Base-by-base conservation (phyloP, 495 filamentous ascomycete species). In the Thermothielavioides terrestris region DNA sequence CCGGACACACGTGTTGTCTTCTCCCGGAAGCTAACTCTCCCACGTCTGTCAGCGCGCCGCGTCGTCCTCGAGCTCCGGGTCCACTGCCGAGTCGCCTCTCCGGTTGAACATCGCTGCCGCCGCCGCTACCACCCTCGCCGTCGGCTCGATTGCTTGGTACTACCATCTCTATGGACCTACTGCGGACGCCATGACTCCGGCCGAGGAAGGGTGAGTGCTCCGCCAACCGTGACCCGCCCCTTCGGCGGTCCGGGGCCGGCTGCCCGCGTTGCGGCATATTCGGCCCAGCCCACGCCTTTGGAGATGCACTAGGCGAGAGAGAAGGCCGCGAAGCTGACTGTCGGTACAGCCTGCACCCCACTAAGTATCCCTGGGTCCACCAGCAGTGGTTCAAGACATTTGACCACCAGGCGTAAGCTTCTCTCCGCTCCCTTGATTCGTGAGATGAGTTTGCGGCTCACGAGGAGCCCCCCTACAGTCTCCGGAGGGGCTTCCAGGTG, bases 401-500 rank as follows among this genome's bases (percentile, higher is more conserved):
- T 67, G 94, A 99, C 65, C 92, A 97, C 68, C 79, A 86, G 69
- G 81, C 87, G 91, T 95, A 80, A 82, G 86, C 75, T 41, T 22
- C 21, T 8, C 3, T 34, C 10, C 38, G 14, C n/a, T 39, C 41
- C 46, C 17, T 14, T 25, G 11, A n/a, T 15, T 18, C 17, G 14
- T 44, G 6, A n/a, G 40, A 4, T 1, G 31, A 36, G 22, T 26
- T n/a, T 17, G 15, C 38, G 14, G 31, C 53, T 54, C 40, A 52
- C 47, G 36, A 23, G 3, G 51, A 53, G 58, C 42, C 34, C 6
- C 39, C 31, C 12, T 46, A 26, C 57, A 95, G 91, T 60, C 89
- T 99, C 59, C 92, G 94, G 63, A 90, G 94, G 73, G 94, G 94
- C 72, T 97, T 99, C 83, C 94, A 95, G 76, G 94, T 99, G 65